Conservation (phyloP, 2,329 filamentous ascomycete genomes). For the Lasiodiplodia sp. region DNA sequence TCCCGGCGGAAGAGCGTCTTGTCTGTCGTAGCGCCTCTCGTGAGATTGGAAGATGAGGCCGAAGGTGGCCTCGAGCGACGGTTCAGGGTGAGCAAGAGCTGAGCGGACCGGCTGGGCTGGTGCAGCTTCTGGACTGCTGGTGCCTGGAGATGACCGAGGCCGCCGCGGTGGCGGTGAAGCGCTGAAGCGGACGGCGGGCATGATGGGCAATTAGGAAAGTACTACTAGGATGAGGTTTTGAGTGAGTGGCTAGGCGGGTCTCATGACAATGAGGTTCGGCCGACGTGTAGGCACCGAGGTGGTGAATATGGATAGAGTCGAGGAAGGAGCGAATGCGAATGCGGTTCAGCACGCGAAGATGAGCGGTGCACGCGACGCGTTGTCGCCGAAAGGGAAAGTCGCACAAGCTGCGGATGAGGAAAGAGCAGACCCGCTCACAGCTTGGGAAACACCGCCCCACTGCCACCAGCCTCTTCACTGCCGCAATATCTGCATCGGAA, state of each 20-base stretch:
- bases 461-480: background rate
- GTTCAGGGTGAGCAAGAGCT: conserved; percentile 11
- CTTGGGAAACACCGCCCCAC: background rate
- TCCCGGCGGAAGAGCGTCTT: conserved; percentile 17
- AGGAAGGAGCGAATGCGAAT: conserved; percentile 14
- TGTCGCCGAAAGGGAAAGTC: conserved; percentile 6
- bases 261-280: conserved; percentile 10
- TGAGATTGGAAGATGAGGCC: conserved; percentile 26
- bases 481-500: background rate
- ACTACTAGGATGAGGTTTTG: background rate
- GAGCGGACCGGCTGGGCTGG: conserved; percentile 14
- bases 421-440: background rate
- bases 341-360: background rate
- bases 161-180: conserved; percentile 9
- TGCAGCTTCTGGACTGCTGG: background rate
- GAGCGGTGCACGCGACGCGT: conserved; percentile 7
- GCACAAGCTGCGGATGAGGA: conserved; percentile 16
- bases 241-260: background rate
- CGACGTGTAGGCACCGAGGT: background rate
- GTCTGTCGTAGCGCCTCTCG: conserved; percentile 5
- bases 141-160: background rate
- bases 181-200: conserved; percentile 28
- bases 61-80: conserved; percentile 14
- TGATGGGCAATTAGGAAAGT: conserved; percentile 5
- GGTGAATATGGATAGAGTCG: background rate